phyloP scores from a whole-genome alignment of 192 early-diverging fungal genomes.

The Linnemannia elongata region DNA sequence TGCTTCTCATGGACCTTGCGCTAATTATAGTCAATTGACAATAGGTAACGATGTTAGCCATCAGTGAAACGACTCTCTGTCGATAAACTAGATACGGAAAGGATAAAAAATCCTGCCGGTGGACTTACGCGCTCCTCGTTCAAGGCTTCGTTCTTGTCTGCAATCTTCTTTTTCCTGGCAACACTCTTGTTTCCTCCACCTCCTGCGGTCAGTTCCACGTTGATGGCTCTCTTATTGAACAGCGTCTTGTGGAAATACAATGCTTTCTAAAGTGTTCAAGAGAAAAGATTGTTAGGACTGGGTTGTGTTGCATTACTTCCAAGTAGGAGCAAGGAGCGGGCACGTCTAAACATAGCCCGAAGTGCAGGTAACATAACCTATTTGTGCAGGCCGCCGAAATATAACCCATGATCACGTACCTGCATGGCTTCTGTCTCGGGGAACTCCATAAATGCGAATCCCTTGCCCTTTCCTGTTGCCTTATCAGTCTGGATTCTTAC shows the following conservation, averaged over 20 bases:
- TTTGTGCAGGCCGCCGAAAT: too few relatives aligned
- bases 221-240: conserved; percentile 76
- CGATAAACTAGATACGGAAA: not conserved
- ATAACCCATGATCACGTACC: conserved; percentile 25
- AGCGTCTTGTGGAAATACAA: conserved; percentile 73
- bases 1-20: conserved; percentile 64
- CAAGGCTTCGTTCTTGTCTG: conserved; percentile 64
- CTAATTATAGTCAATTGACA: conserved; percentile 28
- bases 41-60: not conserved
- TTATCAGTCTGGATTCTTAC: conserved; percentile 79
- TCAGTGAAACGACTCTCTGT: too few relatives aligned
- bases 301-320: too few relatives aligned
- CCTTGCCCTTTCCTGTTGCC: conserved; percentile 76
- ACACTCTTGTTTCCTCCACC: conserved; percentile 77
- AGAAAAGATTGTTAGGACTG: too few relatives aligned
- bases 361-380: too few relatives aligned
- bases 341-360: too few relatives aligned
- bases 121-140: conserved; percentile 67
- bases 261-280: conserved; percentile 60
- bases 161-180: conserved; percentile 61
- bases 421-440: conserved; percentile 64
- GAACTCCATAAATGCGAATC: conserved; percentile 83
- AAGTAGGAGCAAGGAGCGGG: too few relatives aligned
- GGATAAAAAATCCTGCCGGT: conserved; percentile 9
- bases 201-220: conserved; percentile 81